phyloP scores from a whole-genome alignment of 1,139 yeast genomes.

The Kodamaea plutei region DNA sequence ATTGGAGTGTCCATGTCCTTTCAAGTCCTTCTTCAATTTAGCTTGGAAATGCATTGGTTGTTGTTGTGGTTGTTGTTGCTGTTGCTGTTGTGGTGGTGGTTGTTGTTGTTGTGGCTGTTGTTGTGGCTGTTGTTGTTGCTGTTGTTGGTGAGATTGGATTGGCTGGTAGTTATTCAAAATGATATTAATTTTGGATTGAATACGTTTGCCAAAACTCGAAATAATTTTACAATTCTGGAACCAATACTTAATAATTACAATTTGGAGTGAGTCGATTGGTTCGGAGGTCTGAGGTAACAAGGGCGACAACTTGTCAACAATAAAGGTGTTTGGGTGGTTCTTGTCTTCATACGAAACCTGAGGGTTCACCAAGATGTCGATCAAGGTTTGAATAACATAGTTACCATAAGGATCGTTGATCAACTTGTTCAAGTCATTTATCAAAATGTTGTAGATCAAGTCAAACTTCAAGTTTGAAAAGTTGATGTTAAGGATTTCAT shows the following conservation, averaged over 20 bases:
- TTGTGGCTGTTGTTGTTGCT: not conserved
- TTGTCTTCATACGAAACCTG: conserved; percentile 16
- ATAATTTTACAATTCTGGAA: conserved; percentile 42
- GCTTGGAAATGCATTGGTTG: not conserved
- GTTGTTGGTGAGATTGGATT: not conserved
- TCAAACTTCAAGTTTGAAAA: conserved; percentile 35
- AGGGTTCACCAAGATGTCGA: conserved; percentile 37
- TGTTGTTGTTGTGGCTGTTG: not conserved
- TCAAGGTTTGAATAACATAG: conserved; percentile 28
- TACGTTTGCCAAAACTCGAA: conserved; percentile 44
- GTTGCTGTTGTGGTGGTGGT: not conserved
- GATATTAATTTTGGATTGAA: conserved; percentile 42
- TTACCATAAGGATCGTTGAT: conserved; percentile 31
- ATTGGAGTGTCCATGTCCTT: conserved; percentile 7
- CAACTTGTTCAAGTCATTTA: conserved; percentile 42
- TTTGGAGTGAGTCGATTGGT: conserved; percentile 20
- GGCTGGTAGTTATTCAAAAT: conserved; percentile 18
- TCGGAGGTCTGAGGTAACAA: conserved; percentile 19
- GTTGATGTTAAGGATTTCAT: conserved; percentile 24
- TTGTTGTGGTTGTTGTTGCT: not conserved
- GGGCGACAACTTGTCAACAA: conserved; percentile 18
- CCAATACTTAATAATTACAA: conserved; percentile 38
- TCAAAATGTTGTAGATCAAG: conserved; percentile 31
- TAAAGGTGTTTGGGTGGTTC: not conserved
- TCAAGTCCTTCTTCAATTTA: conserved; percentile 3